A percentile compares a stretch with the other conserved stretches of the same genome.
These are phyloP conservation scores for Candida patagonica DNA, from an alignment of 805 yeast genomes.

Conservation along the genomic window DNA sequence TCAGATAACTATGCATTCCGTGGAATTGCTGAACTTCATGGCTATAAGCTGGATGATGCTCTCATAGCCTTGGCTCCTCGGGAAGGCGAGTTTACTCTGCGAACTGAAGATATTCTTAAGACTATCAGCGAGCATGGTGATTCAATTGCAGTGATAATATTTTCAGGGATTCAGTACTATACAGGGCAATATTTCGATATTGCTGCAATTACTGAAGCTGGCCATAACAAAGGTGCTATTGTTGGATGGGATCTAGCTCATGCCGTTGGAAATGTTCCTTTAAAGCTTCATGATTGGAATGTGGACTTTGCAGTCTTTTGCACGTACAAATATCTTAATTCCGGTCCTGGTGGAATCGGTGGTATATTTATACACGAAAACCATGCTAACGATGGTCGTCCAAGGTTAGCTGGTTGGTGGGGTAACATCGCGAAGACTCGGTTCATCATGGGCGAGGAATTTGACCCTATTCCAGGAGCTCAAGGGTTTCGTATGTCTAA, in stretches of 20 bases:
- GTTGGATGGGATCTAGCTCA: conserved; percentile 95
- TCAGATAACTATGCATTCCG: conserved; percentile 82
- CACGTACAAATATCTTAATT: conserved; percentile 78
- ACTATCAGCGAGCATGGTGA: conserved; percentile 48
- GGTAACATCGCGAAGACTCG: conserved; percentile 66
- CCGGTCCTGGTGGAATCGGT: conserved; percentile 93
- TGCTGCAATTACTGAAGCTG: conserved; percentile 53
- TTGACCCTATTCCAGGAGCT: conserved; percentile 79
- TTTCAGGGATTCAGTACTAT: conserved; percentile 87
- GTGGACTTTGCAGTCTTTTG: conserved; percentile 96
- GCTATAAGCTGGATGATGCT: conserved; percentile 42
- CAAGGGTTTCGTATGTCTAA: conserved; percentile 83
- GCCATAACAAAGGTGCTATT: conserved; percentile 42
- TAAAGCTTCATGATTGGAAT: conserved; percentile 74
- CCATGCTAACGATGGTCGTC: conserved; percentile 29
- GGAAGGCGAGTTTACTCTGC: conserved; percentile 44
- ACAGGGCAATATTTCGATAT: conserved; percentile 85
- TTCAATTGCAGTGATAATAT: conserved; percentile 60
- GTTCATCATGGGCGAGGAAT: conserved; percentile 69
- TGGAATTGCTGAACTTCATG: conserved; percentile 59
- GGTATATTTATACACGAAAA: conserved; percentile 71
- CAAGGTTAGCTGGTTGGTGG: conserved; percentile 97
- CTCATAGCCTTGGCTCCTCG: conserved; percentile 58
- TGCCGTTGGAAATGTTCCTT: conserved; percentile 79
- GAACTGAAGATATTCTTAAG: conserved; percentile 53